Evolutionary conservation across 177 flowering plant species (phyloP).

Genomic region (Vitis hybrid): DNA sequence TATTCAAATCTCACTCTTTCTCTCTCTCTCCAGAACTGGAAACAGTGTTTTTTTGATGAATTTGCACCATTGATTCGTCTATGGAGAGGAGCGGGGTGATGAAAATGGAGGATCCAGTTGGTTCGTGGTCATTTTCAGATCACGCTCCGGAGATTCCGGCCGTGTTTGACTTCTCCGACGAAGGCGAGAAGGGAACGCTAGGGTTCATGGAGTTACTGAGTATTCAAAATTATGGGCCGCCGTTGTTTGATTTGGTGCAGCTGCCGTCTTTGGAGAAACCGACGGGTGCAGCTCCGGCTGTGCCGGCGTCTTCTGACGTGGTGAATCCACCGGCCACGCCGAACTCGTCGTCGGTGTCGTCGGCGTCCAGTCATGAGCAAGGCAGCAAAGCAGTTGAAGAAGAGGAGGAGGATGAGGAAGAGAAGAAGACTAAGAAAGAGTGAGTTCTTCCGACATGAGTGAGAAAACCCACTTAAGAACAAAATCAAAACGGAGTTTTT

Average conservation of each 20-base stretch:
- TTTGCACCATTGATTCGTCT: background rate
- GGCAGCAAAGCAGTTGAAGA: conserved; percentile 19
- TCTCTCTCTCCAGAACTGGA: background rate
- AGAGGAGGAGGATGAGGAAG: conserved; percentile 30
- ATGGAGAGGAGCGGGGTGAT: conserved; percentile 19
- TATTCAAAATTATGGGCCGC: conserved; percentile 32
- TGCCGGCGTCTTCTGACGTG: conserved; percentile 25
- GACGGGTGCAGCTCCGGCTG: background rate
- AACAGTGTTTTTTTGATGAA: background rate
- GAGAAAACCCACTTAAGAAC: too few relatives aligned
- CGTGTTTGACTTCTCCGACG: conserved; percentile 19
- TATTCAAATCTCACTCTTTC: conserved; percentile 9
- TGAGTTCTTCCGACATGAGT: conserved; percentile 17
- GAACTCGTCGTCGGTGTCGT: conserved; percentile 56
- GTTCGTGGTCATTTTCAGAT: conserved; percentile 22
- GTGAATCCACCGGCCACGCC: conserved; percentile 56
- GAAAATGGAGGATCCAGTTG: conserved; percentile 21
- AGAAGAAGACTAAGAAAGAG: conserved; percentile 42
- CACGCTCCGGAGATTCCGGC: conserved; percentile 4
- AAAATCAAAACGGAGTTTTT: too few relatives aligned
- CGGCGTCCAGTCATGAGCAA: conserved; percentile 44
- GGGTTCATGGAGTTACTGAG: conserved; percentile 72
- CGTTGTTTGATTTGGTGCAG: conserved; percentile 20
- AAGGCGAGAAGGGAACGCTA: conserved; percentile 26
- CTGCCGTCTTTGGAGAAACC: background rate